Percentiles rank a stretch among this genome's conserved stretches.
phyloP scores from a whole-genome alignment of 371 early-diverging fungal genomes.

The Umbelopsis sp. region DNA sequence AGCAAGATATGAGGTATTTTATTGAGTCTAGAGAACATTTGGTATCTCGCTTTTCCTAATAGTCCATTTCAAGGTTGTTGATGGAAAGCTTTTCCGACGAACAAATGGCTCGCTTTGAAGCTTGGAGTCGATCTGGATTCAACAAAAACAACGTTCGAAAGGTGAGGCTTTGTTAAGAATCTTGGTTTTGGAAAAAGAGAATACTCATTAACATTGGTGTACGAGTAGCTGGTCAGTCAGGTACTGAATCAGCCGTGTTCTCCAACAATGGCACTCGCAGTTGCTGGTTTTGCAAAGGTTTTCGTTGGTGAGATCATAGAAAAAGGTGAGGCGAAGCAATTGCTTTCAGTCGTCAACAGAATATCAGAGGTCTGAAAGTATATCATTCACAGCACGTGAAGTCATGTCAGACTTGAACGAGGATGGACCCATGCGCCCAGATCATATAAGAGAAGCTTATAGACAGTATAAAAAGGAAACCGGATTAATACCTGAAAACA shows the following conservation, averaged over 20 bases:
- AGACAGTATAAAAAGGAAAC: conserved; percentile 71
- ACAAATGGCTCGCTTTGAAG: conserved; percentile 88
- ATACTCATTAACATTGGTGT: not conserved
- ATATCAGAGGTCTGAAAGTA: not conserved
- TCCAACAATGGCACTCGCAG: conserved; percentile 87
- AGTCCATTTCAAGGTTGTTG: conserved; percentile 52
- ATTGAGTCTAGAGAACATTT: not conserved
- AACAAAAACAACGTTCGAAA: conserved; percentile 85
- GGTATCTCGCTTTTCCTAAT: not conserved
- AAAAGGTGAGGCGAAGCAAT: conserved; percentile 58
- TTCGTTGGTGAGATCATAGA: conserved; percentile 97
- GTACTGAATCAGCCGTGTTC: conserved; percentile 86
- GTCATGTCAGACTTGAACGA: conserved; percentile 76
- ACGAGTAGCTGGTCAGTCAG: conserved; percentile 62
- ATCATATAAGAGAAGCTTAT: conserved; percentile 91
- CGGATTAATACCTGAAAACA: conserved; percentile 17
- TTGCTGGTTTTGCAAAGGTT: conserved; percentile 94
- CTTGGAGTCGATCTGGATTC: conserved; percentile 85
- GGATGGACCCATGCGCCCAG: conserved; percentile 72
- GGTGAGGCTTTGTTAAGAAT: conserved; percentile 44
- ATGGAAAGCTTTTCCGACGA: conserved; percentile 82
- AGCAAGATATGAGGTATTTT: conserved; percentile 52
- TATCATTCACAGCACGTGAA: conserved; percentile 53
- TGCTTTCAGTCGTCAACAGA: not conserved
- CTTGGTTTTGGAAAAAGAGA: not conserved